Conservation (phyloP, 2,329 filamentous ascomycete species). For the Arthrobotrys sphaeroides region DNA sequence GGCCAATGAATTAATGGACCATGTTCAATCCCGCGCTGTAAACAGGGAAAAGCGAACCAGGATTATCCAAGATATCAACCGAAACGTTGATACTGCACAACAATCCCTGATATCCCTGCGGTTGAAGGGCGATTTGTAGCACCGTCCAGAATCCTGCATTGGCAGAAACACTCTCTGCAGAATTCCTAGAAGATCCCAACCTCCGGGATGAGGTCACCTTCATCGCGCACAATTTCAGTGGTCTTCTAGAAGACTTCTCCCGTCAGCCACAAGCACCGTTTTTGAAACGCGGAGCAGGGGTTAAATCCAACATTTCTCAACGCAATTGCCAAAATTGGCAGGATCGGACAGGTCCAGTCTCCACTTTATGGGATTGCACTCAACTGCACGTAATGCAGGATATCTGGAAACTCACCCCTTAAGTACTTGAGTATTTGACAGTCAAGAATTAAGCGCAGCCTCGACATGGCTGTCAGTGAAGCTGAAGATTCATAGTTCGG, state of each 20-base stretch:
- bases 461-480: neutral
- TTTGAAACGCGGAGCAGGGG: slow-evolving; percentile 28
- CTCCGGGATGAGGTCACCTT: neutral
- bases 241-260: slow-evolving; percentile 49
- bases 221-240: neutral
- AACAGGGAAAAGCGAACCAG: neutral
- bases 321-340: slow-evolving; percentile 36
- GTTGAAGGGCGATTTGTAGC: neutral
- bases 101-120: no score
- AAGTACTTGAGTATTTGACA: neutral
- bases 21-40: no score
- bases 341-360: neutral
- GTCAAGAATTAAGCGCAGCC: neutral
- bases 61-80: neutral
- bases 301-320: slow-evolving; percentile 41
- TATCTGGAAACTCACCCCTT: slow-evolving; percentile 19
- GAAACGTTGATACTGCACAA: neutral
- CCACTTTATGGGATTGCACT: neutral
- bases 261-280: slow-evolving; percentile 32
- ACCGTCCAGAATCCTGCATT: slow-evolving; percentile 15
- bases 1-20: no score
- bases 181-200: neutral
- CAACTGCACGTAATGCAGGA: slow-evolving; percentile 5
- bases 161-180: slow-evolving; percentile 3
- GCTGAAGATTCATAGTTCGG: neutral